Evolutionary conservation across 176 grass and related monocot genomes (phyloP), one percentile per base, ranked within the genome.

Genomic region (Oryza rufipogon): DNA sequence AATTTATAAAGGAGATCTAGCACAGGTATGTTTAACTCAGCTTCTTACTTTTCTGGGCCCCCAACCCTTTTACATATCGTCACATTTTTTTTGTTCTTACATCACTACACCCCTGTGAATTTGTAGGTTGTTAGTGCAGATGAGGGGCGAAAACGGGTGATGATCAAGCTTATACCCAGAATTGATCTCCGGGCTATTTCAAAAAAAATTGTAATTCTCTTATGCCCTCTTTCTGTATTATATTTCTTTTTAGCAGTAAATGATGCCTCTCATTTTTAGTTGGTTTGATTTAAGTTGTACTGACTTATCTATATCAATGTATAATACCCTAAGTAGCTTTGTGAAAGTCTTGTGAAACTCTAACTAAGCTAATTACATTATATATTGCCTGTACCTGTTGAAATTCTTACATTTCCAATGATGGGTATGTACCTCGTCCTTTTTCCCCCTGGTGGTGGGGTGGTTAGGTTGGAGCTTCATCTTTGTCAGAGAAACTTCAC

Each of bases 1-100:
- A 41, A 99, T 94, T 73, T 99, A 99, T 81, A 99, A 99, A 96
- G 93, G 89, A 78, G 96, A 99, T 74, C 87, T 99, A 61, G 93
- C 93, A 77, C 90, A 96, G 93, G 96, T 96, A 78, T 66, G 9
- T 48, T 75, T 19, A 67, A 64, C 28, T 25, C 7, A 80, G 49
- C 22, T 32, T 76, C 33, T 64, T 11, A 2, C 36, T 75, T 82
- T 41, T 80, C 47, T 36, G 11, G 26, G 32, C 47, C 44, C 63
- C 14, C 75, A 79, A 86, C 51, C 1, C 23, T 72, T 60, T 23
- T 86, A 79, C 39, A 80, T 83, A 17, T 83, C 26, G 76, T 68
- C 45, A 26, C 13, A 58, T 79, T 74, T 83, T 83, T 81, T 66
- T 73, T 71, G 28, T 89, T 78, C 82, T 79, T 51, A 85, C 68